Evolutionary conservation across 805 yeast genomes (phyloP), one percentile per base, ranked within the genome.

Genomic region (Naumovozyma baii): DNA sequence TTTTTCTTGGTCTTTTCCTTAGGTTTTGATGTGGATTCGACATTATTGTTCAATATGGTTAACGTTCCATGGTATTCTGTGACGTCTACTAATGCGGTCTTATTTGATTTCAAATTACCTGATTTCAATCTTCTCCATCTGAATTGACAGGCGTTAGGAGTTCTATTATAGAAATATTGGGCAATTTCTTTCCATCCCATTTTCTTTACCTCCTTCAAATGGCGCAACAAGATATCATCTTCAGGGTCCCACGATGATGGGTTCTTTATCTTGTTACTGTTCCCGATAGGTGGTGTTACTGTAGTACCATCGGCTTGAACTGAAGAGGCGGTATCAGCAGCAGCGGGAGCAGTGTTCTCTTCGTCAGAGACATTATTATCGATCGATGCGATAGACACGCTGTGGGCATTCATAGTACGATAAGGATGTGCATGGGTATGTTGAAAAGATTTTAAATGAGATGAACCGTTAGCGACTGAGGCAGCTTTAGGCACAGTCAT

Each of bases 121-220:
- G 69, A 64, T 45, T 66, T 73, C 35, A 78, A 63, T 46, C 95
- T 63, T 58, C 95, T 72, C 95, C 95, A 85, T 50, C 95, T 73
- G 55, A 83, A 83, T 62, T 83, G 94, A 52, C 94, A 83, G 2
- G 94, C 94, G 55, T 83, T 85, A 29, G 94, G 87, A 2, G 95
- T 85, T 55, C 95, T 67, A 57, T 80, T 80, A 33, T 76, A 71
- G 59, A 85, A 85, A 53, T 81, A 83, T 26, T 78, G 70, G 1
- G 92, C 80, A 37, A 85, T 84, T 48, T 85, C 94, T 59, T 85
- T 78, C 95, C 95, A 85, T 1, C 95, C 95, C 49, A 84, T 69
- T 56, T 82, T 83, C 57, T 79, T 83, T 45, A 78, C 77, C 57
- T 85, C 95, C 61, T 85, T 85, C 53, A 85, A 68, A 51, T 80